Evolutionary conservation across 2,329 filamentous ascomycete species (phyloP).

Genomic region (Stagonosporopsis chrysanthemi): DNA sequence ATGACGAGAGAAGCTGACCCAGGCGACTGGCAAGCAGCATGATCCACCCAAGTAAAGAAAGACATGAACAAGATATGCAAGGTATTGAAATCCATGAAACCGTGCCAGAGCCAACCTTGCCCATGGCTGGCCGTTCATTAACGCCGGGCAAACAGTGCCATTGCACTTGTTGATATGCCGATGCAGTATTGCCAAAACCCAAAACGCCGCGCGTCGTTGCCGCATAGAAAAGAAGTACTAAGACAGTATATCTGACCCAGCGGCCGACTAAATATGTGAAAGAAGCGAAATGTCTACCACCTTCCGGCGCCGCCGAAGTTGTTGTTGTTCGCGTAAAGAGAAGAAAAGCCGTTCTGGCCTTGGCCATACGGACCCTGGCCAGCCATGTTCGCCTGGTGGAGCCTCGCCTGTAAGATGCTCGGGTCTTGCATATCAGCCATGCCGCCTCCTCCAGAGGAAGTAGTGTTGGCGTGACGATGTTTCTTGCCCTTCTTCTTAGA

Average conservation of each 20-base stretch:
- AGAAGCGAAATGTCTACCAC: conserved; percentile 47
- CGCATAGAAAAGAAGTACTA: conserved; percentile 37
- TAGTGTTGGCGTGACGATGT: conserved; percentile 99
- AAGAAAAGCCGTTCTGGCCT: conserved; percentile 89
- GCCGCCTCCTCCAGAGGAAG: conserved; percentile 98
- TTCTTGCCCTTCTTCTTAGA: conserved; percentile 99
- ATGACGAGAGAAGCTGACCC: conserved; percentile 52
- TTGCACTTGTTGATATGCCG: conserved; percentile 43
- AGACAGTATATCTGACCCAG: conserved; percentile 41
- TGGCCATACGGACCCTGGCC: conserved; percentile 92
- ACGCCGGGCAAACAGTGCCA: conserved; percentile 49
- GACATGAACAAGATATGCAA: conserved; percentile 35
- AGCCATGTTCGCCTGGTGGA: conserved; percentile 84
- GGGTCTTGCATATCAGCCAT: conserved; percentile 99
- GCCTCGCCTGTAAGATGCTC: conserved; percentile 97
- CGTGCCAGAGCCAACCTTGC: conserved; percentile 42
- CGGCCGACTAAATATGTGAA: conserved; percentile 42
- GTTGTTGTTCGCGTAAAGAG: conserved; percentile 73
- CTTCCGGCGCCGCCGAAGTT: conserved; percentile 52
- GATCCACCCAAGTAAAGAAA: conserved; percentile 41
- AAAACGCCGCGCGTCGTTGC: conserved; percentile 50
- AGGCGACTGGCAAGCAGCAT: conserved; percentile 46
- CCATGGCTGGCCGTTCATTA: conserved; percentile 42
- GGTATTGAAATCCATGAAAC: conserved; percentile 45
- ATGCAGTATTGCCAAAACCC: conserved; percentile 49